phyloP scores from a whole-genome alignment of 352 stramenopile species.

The Phytophthora podocarpi region DNA sequence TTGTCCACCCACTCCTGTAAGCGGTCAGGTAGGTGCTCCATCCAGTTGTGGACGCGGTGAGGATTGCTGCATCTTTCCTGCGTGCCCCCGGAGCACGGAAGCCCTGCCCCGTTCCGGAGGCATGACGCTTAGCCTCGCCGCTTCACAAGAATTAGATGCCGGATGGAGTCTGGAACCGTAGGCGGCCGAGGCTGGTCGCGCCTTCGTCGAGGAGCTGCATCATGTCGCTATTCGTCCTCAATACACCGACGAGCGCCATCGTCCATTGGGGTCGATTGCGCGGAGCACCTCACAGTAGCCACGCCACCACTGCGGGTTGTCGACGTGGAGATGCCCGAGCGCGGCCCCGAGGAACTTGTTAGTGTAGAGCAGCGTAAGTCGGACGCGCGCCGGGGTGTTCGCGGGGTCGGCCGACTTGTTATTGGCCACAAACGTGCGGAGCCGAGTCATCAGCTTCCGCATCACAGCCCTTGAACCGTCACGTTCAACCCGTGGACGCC shows the following conservation, averaged over 20 bases:
- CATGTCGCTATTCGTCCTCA: no score
- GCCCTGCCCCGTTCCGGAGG: neutral
- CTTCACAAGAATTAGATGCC: neutral
- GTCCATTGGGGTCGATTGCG: neutral
- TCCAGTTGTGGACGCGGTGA: neutral
- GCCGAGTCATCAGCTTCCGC: neutral
- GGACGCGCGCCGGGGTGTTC: neutral
- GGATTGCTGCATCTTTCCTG: neutral
- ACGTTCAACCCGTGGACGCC: neutral
- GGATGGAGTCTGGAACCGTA: conserved; percentile 8
- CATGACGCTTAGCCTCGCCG: neutral
- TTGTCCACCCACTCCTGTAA: neutral
- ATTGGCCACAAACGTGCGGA: conserved; percentile 7
- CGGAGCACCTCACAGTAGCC: conserved; percentile 6
- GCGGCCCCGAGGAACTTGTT: neutral
- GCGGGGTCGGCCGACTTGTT: conserved; percentile 29
- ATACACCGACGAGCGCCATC: neutral
- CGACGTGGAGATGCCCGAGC: neutral
- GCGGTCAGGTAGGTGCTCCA: neutral
- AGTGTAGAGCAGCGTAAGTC: neutral
- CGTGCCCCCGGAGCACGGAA: conserved; percentile 6
- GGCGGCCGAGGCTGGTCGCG: no score
- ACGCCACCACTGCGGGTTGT: neutral
- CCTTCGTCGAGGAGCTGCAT: no score
- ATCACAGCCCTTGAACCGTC: conserved; percentile 12